Conservation (phyloP, 1,284 basidiomycete genomes). For the Malassezia yamatoensis region DNA sequence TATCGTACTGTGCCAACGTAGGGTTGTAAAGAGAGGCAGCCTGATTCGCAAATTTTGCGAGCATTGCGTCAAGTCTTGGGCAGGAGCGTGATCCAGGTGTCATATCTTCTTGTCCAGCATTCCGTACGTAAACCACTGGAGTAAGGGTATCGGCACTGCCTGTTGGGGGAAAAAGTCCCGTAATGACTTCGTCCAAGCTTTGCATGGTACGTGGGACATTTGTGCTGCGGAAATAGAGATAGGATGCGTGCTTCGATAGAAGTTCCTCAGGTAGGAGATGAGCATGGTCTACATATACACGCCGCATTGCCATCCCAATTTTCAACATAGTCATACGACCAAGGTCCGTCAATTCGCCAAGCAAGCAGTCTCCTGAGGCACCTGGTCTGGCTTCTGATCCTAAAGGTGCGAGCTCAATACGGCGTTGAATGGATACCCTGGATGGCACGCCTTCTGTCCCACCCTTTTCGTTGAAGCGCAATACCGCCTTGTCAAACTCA, state of each 20-base stretch:
- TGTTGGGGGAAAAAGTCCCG: slow-evolving; percentile 51
- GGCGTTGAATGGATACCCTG: slow-evolving; percentile 24
- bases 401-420: slow-evolving; percentile 24
- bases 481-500: slow-evolving; percentile 30
- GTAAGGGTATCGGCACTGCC: slow-evolving; percentile 16
- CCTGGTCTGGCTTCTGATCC: slow-evolving; percentile 17
- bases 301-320: slow-evolving; percentile 58
- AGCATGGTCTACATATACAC: slow-evolving; percentile 63
- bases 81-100: slow-evolving; percentile 62
- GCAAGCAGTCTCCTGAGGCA: slow-evolving; percentile 50
- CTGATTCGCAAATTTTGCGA: slow-evolving; percentile 26
- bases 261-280: slow-evolving; percentile 36
- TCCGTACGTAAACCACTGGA: slow-evolving; percentile 27
- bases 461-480: slow-evolving; percentile 16
- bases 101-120: slow-evolving; percentile 61
- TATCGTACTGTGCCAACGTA: slow-evolving; percentile 59
- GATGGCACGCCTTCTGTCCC: slow-evolving; percentile 2
- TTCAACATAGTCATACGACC: slow-evolving; percentile 63
- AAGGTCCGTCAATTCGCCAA: slow-evolving; percentile 69
- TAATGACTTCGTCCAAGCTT: slow-evolving; percentile 62
- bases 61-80: slow-evolving; percentile 53
- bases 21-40: slow-evolving; percentile 58
- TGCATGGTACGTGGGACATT: slow-evolving; percentile 69
- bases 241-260: slow-evolving; percentile 1
- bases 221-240: slow-evolving; percentile 53